Evolutionary conservation across 2,329 filamentous ascomycete genomes (phyloP), one percentile per base, ranked within the genome.

Genomic region (Paecilomyces variotii): DNA sequence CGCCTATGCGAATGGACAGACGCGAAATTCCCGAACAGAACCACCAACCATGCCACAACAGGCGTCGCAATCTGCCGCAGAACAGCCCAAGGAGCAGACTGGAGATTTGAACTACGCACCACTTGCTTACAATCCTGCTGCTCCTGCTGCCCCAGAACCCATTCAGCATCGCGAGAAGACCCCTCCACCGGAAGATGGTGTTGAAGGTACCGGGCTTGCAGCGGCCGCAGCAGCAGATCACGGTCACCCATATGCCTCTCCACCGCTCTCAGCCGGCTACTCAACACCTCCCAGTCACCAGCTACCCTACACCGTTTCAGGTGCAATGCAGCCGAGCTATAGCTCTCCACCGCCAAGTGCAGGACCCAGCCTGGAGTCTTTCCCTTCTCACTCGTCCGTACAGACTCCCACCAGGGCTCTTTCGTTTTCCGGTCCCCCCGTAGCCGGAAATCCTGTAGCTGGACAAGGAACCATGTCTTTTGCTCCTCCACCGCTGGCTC

Each of bases 151-250:
- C 0, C 85, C 85, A 5, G 85, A 87, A 66, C 84, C 83, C 1
- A 85, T 87, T 56, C 78, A 81, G 50, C 80, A 85, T 64, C 80
- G 85, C n/a, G 84, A 87, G 70, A 86, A 86, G 73, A 87, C 85
- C 3, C 85, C 85, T 2, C 85, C 85, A 5, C 85, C 85, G 11
- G 73, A 76, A 27, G 84, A 87, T 68, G 82, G 78, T 39, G 78
- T 72, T 14, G 72, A 69, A 34, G 78, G 78, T 12, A 79, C 77
- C 0, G 78, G 78, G 2, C 72, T 80, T 4, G 68, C 73, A 49
- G 73, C 75, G 4, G 77, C 75, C 7, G 72, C 72, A 4, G 71
- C 69, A 58, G 72, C 71, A 45, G 76, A 79, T 58, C 65, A 74
- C 39, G 66, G 68, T 2, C 59, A 71, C 7, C 63, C 68, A 45